Evolutionary conservation across 805 yeast genomes (phyloP).

Genomic region (Yarrowia yakushimensis): DNA sequence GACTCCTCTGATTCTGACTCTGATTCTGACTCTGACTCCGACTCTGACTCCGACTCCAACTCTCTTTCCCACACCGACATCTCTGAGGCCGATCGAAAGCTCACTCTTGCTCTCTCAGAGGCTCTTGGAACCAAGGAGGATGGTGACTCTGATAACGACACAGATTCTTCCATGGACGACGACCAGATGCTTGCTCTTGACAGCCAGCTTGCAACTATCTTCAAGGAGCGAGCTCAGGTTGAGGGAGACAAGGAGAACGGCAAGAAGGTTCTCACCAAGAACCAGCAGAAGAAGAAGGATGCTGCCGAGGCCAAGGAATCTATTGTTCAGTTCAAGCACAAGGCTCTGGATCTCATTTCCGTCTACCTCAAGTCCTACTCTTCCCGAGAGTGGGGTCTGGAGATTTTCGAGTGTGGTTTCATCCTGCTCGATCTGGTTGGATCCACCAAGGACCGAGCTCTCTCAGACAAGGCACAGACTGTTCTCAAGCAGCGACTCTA

Average conservation of each 20-base stretch:
- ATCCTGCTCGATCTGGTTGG: constrained; percentile 58
- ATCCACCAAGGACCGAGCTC: constrained; percentile 61
- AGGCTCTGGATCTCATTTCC: constrained; percentile 75
- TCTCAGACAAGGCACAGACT: constrained; percentile 75
- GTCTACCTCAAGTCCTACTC: constrained; percentile 47
- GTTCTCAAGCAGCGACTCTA: constrained; percentile 59
- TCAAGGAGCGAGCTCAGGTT: constrained; percentile 57
- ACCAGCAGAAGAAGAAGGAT: constrained; percentile 49
- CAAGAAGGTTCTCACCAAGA: constrained; percentile 39
- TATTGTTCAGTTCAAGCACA: constrained; percentile 71
- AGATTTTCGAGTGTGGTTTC: constrained; percentile 46
- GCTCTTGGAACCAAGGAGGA: constrained; percentile 30
- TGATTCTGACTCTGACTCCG: constrained; percentile 40
- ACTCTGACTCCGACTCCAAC: constrained; percentile 39
- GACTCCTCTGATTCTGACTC: constrained; percentile 28
- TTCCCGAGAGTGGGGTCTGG: constrained; percentile 38
- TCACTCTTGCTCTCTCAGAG: constrained; percentile 39
- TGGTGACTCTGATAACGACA: constrained; percentile 37
- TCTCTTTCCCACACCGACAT: constrained; percentile 33
- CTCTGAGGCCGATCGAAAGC: constrained; percentile 41
- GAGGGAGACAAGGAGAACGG: constrained; percentile 60
- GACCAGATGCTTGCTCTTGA: constrained; percentile 96
- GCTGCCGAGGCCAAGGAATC: constrained; percentile 76
- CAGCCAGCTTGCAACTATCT: constrained; percentile 74
- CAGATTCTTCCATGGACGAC: constrained; percentile 78